Evolutionary conservation across 768 basidiomycete genomes (phyloP).

Genomic region (Albatrellus ellisii): DNA sequence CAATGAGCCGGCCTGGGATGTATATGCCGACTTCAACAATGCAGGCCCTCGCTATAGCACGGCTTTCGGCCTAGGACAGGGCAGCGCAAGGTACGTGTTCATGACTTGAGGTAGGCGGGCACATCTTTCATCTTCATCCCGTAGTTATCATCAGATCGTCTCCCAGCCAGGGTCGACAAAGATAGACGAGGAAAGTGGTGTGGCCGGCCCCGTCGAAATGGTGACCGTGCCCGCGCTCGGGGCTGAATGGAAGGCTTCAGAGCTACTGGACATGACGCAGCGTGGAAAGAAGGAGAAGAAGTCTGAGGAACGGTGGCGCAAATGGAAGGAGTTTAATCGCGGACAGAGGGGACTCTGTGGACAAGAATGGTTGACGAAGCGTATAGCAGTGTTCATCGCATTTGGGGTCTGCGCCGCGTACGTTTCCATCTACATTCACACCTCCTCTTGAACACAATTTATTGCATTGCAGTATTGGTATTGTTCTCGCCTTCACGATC

Average conservation of each 20-base stretch:
- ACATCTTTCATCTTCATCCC: conserved; percentile 2
- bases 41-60: conserved; percentile 64
- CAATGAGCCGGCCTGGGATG: conserved; percentile 47
- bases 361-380: conserved; percentile 54
- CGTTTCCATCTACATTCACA: conserved; percentile 18
- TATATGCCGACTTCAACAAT: conserved; percentile 87
- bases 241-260: conserved; percentile 75
- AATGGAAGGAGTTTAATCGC: conserved; percentile 68
- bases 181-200: conserved; percentile 27
- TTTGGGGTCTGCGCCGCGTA: conserved; percentile 47
- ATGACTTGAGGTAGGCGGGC: too few species aligned
- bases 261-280: conserved; percentile 68
- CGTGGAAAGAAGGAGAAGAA: conserved; percentile 53
- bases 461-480: conserved; percentile 32
- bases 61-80: conserved; percentile 32
- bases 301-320: conserved; percentile 34
- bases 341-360: conserved; percentile 76
- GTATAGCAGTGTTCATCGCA: conserved; percentile 53
- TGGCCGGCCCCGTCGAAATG: conserved; percentile 56
- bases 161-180: conserved; percentile 14
- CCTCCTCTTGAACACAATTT: conserved; percentile 1
- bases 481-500: conserved; percentile 67
- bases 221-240: conserved; percentile 89
- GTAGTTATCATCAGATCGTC: conserved; percentile 12
- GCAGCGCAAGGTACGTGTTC: conserved; percentile 32